Evolutionary conservation across 176 grass and related monocot species (phyloP).

Genomic region (Triticum turgidum): DNA sequence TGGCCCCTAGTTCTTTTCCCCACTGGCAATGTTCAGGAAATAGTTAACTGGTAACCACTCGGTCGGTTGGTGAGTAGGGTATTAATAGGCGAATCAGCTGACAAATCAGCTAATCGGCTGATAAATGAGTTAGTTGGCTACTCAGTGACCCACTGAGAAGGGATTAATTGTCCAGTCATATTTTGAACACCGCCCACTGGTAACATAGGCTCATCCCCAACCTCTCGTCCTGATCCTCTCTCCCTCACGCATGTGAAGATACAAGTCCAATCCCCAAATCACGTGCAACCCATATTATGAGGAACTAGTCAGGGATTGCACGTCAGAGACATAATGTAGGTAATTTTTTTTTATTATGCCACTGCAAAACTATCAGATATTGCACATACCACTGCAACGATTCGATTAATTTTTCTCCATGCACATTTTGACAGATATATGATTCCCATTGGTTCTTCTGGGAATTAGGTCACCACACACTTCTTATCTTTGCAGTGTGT

Average conservation of each 20-base stretch:
- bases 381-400: neutral
- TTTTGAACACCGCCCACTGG: too few species aligned
- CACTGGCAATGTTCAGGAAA: too few species aligned
- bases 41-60: too few species aligned
- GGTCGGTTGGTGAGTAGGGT: too few species aligned
- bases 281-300: neutral
- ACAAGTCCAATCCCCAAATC: neutral
- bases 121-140: too few species aligned
- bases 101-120: too few species aligned
- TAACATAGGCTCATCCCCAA: neutral
- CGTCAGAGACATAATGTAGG: neutral
- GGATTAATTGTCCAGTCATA: too few species aligned
- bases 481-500: neutral
- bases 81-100: too few species aligned
- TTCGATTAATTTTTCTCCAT: neutral
- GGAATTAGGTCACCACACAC: neutral
- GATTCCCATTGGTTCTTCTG: neutral
- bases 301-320: neutral
- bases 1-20: too few species aligned
- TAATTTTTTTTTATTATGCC: neutral
- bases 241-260: neutral
- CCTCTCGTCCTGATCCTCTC: neutral
- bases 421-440: neutral
- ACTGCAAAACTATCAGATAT: constrained; percentile 9
- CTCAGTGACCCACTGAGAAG: too few species aligned